Conservation (phyloP, 306 rosid genomes). For the Echinosophora koreensis region DNA sequence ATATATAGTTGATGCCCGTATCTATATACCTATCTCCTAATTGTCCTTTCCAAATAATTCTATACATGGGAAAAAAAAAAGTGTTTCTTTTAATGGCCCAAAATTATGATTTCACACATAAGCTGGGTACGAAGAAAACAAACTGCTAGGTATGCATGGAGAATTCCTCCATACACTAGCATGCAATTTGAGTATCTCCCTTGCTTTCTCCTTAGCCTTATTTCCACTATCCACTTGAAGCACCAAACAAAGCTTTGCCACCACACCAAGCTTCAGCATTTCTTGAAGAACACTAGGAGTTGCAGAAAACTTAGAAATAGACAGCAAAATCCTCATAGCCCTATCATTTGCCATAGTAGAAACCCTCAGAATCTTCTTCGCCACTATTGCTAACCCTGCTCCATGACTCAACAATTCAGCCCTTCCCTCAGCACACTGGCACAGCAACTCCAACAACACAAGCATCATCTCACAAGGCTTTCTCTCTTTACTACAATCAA, state of each 20-base stretch:
- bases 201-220: conserved; percentile 77
- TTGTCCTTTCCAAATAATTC: conserved; percentile 36
- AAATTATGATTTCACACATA: conserved; percentile 1
- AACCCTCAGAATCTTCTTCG: conserved; percentile 85
- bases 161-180: conserved; percentile 74
- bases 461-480: conserved; percentile 73
- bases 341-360: conserved; percentile 70
- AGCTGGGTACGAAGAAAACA: conserved; percentile 65
- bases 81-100: not conserved
- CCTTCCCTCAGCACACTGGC: conserved; percentile 86
- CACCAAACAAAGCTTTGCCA: conserved; percentile 76
- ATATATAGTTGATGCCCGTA: conserved; percentile 34
- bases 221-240: conserved; percentile 83
- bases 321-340: conserved; percentile 68
- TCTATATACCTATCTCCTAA: conserved; percentile 6
- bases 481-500: conserved; percentile 57
- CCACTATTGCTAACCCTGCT: conserved; percentile 80
- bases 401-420: conserved; percentile 75
- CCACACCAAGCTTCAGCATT: conserved; percentile 82
- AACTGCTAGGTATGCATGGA: conserved; percentile 68
- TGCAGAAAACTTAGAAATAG: conserved; percentile 66
- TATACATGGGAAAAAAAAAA: conserved; percentile 31
- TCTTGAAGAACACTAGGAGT: conserved; percentile 68
- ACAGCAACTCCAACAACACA: conserved; percentile 58
- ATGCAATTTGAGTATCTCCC: conserved; percentile 82